These are phyloP conservation scores for Metrosideros polymorpha DNA, from an alignment of 441 rosid species.

Conservation along the genomic window DNA sequence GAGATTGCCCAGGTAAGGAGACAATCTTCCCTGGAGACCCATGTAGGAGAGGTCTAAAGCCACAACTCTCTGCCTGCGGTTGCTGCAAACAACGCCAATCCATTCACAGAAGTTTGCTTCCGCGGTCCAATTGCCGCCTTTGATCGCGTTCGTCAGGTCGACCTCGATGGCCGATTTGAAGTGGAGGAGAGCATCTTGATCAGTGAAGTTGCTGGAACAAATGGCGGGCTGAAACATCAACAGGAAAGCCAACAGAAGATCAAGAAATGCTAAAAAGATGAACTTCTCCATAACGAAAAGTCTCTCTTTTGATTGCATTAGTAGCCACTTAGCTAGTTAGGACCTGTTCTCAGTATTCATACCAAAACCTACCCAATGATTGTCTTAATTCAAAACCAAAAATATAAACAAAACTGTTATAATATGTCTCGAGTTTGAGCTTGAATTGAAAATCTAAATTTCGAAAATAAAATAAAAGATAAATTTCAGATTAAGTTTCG, in stretches of 20 bases:
- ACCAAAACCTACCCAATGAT: not conserved
- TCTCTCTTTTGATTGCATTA: not conserved
- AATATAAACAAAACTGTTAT: too few species aligned
- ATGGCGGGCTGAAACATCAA: not conserved
- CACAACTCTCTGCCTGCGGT: not conserved
- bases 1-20: not conserved
- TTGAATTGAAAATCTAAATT: too few species aligned
- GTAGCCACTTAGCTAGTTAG: not conserved
- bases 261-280: not conserved
- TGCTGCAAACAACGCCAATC: not conserved
- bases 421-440: too few species aligned
- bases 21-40: not conserved
- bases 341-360: not conserved
- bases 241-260: not conserved
- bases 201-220: not conserved
- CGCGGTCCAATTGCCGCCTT: not conserved
- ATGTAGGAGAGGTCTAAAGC: not conserved
- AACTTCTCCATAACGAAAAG: not conserved
- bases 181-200: not conserved
- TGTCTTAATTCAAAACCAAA: not conserved
- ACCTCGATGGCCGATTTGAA: not conserved
- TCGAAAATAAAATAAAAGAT: too few species aligned
- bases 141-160: not conserved
- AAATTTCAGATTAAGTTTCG: too few species aligned
- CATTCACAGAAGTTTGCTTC: not conserved